A percentile compares a stretch with the other conserved stretches of the same genome.
These are phyloP conservation scores for Dalechampia spathulata DNA, from an alignment of 441 rosid species.

Conservation along the genomic window DNA sequence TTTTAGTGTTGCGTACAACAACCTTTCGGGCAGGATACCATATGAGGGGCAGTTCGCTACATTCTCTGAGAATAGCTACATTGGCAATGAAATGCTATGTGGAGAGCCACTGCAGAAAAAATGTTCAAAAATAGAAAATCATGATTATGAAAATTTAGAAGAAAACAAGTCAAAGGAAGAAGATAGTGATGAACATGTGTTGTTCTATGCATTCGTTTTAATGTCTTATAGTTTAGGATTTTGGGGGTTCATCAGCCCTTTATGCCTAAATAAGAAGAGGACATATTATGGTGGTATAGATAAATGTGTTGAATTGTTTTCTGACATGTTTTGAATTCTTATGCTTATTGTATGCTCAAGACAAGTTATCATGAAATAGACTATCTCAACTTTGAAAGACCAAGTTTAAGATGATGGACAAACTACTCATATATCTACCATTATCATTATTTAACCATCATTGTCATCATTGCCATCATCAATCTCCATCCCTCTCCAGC, in stretches of 20 bases:
- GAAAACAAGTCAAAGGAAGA: too few relatives aligned
- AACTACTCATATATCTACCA: too few relatives aligned
- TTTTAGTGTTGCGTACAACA: conserved; percentile 9
- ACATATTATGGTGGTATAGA: background rate
- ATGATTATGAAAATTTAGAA: background rate
- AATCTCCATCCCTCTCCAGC: too few relatives aligned
- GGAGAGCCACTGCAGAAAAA: background rate
- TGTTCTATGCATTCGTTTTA: conserved; percentile 8
- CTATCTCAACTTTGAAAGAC: too few relatives aligned
- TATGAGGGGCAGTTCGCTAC: conserved; percentile 5
- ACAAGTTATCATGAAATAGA: too few relatives aligned
- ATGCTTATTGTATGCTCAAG: too few relatives aligned
- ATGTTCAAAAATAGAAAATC: background rate
- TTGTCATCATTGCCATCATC: too few relatives aligned
- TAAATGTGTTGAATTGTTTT: background rate
- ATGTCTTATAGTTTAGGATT: conserved; percentile 4
- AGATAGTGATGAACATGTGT: background rate
- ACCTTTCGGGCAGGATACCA: conserved; percentile 7
- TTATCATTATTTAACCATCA: too few relatives aligned
- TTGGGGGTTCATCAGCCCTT: background rate
- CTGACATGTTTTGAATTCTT: too few relatives aligned
- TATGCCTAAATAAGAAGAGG: conserved; percentile 3
- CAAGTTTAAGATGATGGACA: too few relatives aligned
- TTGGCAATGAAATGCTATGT: background rate
- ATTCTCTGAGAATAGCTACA: background rate